Conservation (phyloP, 1,284 basidiomycete species). For the Ustilago esculenta region DNA sequence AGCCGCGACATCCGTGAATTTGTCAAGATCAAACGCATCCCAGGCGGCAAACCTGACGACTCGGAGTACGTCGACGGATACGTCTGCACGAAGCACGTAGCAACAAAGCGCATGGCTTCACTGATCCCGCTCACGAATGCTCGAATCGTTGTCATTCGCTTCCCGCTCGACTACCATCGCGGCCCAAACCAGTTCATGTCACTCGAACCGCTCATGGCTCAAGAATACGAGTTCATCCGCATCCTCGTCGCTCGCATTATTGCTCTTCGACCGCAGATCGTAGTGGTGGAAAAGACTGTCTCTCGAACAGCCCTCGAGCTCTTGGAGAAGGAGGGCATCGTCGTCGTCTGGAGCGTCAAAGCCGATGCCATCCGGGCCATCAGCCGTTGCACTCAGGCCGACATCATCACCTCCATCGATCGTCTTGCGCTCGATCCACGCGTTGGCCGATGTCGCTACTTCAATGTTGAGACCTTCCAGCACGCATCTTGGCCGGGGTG, state of each 20-base stretch:
- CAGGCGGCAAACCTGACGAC: constrained; percentile 88
- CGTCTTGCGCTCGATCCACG: constrained; percentile 88
- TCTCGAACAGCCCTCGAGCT: constrained; percentile 90
- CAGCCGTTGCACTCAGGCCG: constrained; percentile 91
- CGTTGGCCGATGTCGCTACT: constrained; percentile 87
- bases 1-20: constrained; percentile 90
- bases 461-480: constrained; percentile 91
- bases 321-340: constrained; percentile 85
- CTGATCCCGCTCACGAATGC: constrained; percentile 75
- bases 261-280: constrained; percentile 88
- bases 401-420: constrained; percentile 94
- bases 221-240: constrained; percentile 92
- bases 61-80: constrained; percentile 97
- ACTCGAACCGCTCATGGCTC: constrained; percentile 88
- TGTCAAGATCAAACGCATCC: constrained; percentile 98
- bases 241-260: constrained; percentile 89
- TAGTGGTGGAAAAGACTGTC: constrained; percentile 90
- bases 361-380: constrained; percentile 86
- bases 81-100: constrained; percentile 97
- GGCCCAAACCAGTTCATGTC: constrained; percentile 90
- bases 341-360: constrained; percentile 90
- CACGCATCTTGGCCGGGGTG: constrained; percentile 88
- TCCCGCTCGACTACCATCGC: constrained; percentile 93
- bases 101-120: constrained; percentile 80
- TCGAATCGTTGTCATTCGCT: constrained; percentile 93